Evolutionary conservation across 306 rosid species (phyloP).

Genomic region (Cucurbita argyrosperma): DNA sequence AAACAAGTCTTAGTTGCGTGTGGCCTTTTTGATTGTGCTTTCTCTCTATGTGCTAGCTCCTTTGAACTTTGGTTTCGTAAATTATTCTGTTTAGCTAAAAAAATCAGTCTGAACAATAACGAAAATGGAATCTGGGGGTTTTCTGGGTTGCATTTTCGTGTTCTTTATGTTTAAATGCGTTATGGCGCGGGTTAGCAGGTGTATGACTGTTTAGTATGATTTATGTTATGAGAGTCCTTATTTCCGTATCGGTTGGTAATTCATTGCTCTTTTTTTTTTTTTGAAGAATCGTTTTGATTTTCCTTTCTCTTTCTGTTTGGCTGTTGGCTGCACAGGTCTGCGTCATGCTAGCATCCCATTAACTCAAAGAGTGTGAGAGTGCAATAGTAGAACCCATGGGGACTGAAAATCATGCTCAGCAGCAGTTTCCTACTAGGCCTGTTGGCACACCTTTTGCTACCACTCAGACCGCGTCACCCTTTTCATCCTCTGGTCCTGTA

Average conservation of each 20-base stretch:
- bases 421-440: conserved; percentile 55
- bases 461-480: conserved; percentile 39
- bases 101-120: neutral
- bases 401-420: conserved; percentile 73
- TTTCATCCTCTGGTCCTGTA: conserved; percentile 54
- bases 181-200: neutral
- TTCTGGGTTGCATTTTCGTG: neutral
- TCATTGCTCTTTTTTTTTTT: neutral
- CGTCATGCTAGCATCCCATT: conserved; percentile 9
- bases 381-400: conserved; percentile 38
- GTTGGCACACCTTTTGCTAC: conserved; percentile 41
- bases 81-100: neutral
- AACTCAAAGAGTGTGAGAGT: neutral
- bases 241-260: neutral
- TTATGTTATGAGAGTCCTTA: neutral
- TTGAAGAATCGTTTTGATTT: neutral
- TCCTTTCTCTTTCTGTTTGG: too few relatives aligned
- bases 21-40: neutral
- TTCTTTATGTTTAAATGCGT: neutral
- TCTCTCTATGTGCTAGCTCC: neutral
- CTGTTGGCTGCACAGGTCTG: conserved; percentile 8
- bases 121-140: neutral
- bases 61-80: neutral
- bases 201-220: neutral
- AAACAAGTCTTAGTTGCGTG: too few relatives aligned